Conservation (phyloP, 495 filamentous ascomycete species). For the Chaetomium cochliodes region DNA sequence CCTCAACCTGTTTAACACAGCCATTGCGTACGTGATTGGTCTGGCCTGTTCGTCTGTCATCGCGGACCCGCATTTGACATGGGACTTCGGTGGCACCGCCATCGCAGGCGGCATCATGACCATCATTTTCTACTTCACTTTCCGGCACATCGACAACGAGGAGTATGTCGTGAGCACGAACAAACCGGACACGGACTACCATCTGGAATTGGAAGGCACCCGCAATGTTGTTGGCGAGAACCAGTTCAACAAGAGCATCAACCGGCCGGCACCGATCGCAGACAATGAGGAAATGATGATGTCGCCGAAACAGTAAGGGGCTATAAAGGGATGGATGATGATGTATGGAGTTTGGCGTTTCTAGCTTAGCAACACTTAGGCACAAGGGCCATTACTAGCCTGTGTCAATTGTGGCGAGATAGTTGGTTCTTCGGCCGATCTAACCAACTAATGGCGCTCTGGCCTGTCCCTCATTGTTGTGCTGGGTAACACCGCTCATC, state of each 20-base stretch:
- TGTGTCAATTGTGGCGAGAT: background rate
- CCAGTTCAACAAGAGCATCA: constrained; percentile 40
- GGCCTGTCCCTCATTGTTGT: background rate
- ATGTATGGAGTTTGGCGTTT: constrained; percentile 16
- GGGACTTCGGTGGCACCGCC: constrained; percentile 54
- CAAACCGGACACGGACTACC: constrained; percentile 39
- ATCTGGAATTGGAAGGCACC: constrained; percentile 38
- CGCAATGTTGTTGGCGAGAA: constrained; percentile 42
- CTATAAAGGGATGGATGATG: background rate
- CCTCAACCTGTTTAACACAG: constrained; percentile 61
- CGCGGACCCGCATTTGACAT: constrained; percentile 59
- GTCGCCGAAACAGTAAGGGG: constrained; percentile 41
- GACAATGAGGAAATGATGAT: constrained; percentile 48
- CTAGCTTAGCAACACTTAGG: background rate
- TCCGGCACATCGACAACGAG: constrained; percentile 51
- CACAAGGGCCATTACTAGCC: background rate
- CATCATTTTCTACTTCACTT: constrained; percentile 50
- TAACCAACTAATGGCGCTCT: background rate
- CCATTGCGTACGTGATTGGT: constrained; percentile 58
- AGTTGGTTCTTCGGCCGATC: background rate
- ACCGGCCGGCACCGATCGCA: constrained; percentile 41
- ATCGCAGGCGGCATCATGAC: constrained; percentile 49
- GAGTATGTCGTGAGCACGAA: constrained; percentile 45
- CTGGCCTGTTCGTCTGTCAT: constrained; percentile 60
- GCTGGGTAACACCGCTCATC: background rate